Evolutionary conservation across 352 stramenopile species (phyloP).

Genomic region (Globisporangium alternatum): DNA sequence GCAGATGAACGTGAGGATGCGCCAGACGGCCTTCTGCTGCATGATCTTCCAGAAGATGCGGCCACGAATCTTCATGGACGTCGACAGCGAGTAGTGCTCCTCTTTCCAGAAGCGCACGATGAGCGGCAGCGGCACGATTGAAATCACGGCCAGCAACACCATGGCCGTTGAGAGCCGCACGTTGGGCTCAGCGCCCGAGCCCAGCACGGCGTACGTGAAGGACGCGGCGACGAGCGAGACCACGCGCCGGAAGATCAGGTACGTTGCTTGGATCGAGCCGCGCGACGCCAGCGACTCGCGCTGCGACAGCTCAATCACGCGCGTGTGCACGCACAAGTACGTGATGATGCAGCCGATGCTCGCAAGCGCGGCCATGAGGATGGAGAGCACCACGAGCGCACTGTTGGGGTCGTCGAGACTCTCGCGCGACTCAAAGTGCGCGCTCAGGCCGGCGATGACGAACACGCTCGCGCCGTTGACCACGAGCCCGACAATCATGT

Average conservation of each 20-base stretch:
- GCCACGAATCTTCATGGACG: conserved; percentile 27
- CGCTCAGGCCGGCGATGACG: conserved; percentile 49
- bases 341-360: conserved; percentile 43
- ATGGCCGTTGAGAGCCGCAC: conserved; percentile 28
- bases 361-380: conserved; percentile 26
- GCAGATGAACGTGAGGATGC: conserved; percentile 29
- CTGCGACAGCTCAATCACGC: conserved; percentile 41
- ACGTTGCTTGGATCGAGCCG: conserved; percentile 29
- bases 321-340: conserved; percentile 38
- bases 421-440: conserved; percentile 33
- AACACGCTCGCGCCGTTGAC: conserved; percentile 63
- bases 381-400: conserved; percentile 22
- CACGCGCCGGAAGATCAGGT: conserved; percentile 34
- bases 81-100: conserved; percentile 32
- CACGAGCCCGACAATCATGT: conserved; percentile 85
- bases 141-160: conserved; percentile 31
- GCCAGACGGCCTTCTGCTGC: conserved; percentile 24
- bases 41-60: conserved; percentile 49
- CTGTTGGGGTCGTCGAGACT: conserved; percentile 6
- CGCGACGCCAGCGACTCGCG: conserved; percentile 30
- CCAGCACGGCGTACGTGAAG: conserved; percentile 21
- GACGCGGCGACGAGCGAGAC: conserved; percentile 17
- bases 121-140: conserved; percentile 25
- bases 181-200: conserved; percentile 10
- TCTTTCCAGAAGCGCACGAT: conserved; percentile 35